These are phyloP conservation scores for Alternaria novae-zelandiae DNA, from an alignment of 2,329 filamentous ascomycete genomes.

Conservation along the genomic window DNA sequence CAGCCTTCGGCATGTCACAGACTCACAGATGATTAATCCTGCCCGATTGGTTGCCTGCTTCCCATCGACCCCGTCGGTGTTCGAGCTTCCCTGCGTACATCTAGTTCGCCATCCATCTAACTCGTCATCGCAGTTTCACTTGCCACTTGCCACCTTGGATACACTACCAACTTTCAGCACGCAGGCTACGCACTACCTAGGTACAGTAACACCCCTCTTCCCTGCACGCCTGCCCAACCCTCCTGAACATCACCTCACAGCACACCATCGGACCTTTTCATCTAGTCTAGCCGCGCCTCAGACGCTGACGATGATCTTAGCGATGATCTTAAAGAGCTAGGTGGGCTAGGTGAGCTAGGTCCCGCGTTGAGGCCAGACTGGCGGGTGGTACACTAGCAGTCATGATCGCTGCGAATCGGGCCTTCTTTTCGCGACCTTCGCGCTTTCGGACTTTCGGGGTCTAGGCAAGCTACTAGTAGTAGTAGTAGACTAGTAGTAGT, in stretches of 20 bases:
- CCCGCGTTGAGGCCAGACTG: not conserved
- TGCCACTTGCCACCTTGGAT: not conserved
- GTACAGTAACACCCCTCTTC: not conserved
- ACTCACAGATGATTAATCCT: no score
- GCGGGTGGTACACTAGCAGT: not conserved
- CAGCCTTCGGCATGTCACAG: not conserved
- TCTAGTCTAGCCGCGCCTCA: not conserved
- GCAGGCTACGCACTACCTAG: no score
- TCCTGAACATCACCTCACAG: not conserved
- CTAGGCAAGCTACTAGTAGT: no score
- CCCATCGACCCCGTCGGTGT: not conserved
- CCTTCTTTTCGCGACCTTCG: not conserved
- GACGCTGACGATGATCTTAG: not conserved
- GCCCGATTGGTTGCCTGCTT: not conserved
- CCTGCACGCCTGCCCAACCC: not conserved
- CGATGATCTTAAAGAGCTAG: not conserved
- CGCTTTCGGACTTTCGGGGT: not conserved
- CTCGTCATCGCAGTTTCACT: not conserved
- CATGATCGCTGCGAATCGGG: not conserved
- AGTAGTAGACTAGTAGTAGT: no score
- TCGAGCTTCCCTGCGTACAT: not conserved
- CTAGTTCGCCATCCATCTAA: not conserved
- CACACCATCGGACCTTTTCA: not conserved
- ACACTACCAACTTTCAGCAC: not conserved
- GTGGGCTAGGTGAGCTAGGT: not conserved